These are phyloP conservation scores for Telopea speciosissima DNA, from an alignment of 177 flowering plant species.

Conservation along the genomic window DNA sequence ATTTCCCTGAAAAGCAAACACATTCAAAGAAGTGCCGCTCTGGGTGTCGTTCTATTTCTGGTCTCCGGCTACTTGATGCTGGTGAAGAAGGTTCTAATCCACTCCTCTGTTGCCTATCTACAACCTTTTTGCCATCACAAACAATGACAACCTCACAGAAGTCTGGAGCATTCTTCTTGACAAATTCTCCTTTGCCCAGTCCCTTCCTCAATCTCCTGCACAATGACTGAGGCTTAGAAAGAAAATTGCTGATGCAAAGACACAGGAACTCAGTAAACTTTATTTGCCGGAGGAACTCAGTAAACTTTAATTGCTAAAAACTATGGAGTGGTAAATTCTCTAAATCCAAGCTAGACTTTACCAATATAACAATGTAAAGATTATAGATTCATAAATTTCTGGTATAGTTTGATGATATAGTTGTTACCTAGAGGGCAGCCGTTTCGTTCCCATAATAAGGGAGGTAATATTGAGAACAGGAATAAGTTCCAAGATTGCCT, in stretches of 20 bases:
- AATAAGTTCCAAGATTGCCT: constrained; percentile 74
- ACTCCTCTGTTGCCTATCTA: constrained; percentile 9
- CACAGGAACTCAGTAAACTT: background rate
- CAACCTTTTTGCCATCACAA: constrained; percentile 42
- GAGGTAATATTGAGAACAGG: constrained; percentile 60
- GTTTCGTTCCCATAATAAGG: constrained; percentile 68
- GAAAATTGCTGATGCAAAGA: background rate
- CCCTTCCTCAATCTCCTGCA: constrained; percentile 38
- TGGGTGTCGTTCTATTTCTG: constrained; percentile 7
- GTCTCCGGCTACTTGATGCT: constrained; percentile 9
- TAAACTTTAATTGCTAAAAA: background rate
- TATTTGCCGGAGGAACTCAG: background rate
- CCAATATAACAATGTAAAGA: too few species aligned
- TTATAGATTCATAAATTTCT: background rate
- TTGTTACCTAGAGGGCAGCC: constrained; percentile 36
- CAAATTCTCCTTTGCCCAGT: constrained; percentile 41
- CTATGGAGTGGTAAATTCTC: background rate
- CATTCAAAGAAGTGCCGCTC: constrained; percentile 47
- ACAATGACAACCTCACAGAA: constrained; percentile 60
- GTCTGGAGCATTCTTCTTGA: constrained; percentile 64
- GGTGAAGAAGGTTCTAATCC: constrained; percentile 13
- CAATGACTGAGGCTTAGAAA: background rate
- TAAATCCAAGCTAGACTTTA: background rate
- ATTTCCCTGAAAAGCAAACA: constrained; percentile 52
- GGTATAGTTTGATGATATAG: background rate